phyloP scores from a whole-genome alignment of 352 stramenopile genomes.

The Phytophthora foliorum region DNA sequence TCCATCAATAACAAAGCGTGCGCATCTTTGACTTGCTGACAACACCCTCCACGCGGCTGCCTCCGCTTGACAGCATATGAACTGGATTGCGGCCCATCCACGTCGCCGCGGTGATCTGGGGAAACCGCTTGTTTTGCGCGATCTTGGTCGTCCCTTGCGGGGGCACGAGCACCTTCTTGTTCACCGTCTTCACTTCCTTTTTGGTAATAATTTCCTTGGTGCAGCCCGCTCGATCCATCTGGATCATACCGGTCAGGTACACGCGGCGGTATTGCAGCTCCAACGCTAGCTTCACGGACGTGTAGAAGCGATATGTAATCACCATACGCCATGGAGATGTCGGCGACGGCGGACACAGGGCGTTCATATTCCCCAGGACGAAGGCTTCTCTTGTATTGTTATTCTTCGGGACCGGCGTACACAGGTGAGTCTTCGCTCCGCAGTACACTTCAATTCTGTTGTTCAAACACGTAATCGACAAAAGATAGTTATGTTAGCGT shows the following conservation, averaged over 20 bases:
- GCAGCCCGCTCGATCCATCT: background rate
- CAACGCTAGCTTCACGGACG: background rate
- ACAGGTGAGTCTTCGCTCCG: too few relatives aligned
- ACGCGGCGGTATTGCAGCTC: background rate
- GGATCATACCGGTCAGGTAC: slow-evolving; percentile 2
- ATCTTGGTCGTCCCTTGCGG: slow-evolving; percentile 1
- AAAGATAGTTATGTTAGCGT: too few relatives aligned
- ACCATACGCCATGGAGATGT: too few relatives aligned
- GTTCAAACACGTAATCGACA: too few relatives aligned
- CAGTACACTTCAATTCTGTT: too few relatives aligned
- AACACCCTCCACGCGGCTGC: slow-evolving; percentile 7
- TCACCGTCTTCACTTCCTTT: background rate
- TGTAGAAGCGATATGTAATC: slow-evolving; percentile 8
- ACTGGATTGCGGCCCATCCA: slow-evolving; percentile 19
- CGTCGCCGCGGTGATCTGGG: slow-evolving; percentile 8
- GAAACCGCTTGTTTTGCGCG: slow-evolving; percentile 6
- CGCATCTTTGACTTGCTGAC: too few relatives aligned
- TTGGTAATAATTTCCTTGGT: background rate
- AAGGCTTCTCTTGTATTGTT: too few relatives aligned
- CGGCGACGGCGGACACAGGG: background rate
- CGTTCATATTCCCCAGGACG: background rate
- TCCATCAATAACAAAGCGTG: too few relatives aligned
- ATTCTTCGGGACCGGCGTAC: too few relatives aligned
- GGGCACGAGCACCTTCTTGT: background rate
- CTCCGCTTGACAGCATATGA: slow-evolving; percentile 9